phyloP scores from a whole-genome alignment of 1,139 yeast genomes.

The Geotrichum aggregatum region DNA sequence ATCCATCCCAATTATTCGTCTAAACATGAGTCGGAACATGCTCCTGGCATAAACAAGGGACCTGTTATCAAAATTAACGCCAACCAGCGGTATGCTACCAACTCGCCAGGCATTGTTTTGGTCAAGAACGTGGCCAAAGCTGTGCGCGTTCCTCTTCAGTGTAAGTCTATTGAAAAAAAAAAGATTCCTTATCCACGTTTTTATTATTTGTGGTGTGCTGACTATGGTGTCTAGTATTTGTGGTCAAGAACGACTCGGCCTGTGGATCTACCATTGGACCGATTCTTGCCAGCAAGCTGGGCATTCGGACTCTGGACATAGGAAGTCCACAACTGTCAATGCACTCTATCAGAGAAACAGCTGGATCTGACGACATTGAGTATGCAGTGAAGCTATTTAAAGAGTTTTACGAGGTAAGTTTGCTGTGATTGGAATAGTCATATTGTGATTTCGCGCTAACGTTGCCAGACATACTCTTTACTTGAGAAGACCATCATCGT shows the following conservation, averaged over 20 bases:
- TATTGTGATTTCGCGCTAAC: not conserved
- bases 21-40: slow-evolving; percentile 71
- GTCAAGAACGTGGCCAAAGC: slow-evolving; percentile 66
- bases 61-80: slow-evolving; percentile 94
- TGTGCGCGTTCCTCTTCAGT: slow-evolving; percentile 50
- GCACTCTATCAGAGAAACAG: slow-evolving; percentile 95
- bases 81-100: slow-evolving; percentile 91
- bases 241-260: slow-evolving; percentile 84
- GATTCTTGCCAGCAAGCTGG: slow-evolving; percentile 79
- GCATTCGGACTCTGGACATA: slow-evolving; percentile 82
- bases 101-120: slow-evolving; percentile 81
- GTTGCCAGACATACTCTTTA: not conserved
- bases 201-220: not conserved
- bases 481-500: slow-evolving; percentile 5
- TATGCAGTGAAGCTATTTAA: slow-evolving; percentile 58
- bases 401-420: slow-evolving; percentile 44
- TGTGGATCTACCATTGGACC: slow-evolving; percentile 98
- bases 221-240: slow-evolving; percentile 62
- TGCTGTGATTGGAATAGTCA: not conserved
- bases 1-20: slow-evolving; percentile 85
- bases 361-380: slow-evolving; percentile 72
- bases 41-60: slow-evolving; percentile 79
- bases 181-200: slow-evolving; percentile 39
- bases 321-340: slow-evolving; percentile 93
- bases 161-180: slow-evolving; percentile 5